Evolutionary conservation across 1,139 yeast genomes (phyloP).

Genomic region (Candida albicans): DNA sequence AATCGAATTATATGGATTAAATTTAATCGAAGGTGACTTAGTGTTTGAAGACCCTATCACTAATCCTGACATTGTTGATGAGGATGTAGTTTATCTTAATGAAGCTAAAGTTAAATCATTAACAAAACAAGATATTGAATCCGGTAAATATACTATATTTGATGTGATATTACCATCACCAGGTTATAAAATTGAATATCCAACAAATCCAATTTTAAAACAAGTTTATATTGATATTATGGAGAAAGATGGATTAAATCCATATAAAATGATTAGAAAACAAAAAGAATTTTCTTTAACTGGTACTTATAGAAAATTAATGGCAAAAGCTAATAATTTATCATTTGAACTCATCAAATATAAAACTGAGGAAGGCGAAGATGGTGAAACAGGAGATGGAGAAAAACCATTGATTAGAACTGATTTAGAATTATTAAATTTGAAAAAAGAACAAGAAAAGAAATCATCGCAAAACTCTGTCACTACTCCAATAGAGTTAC

Average conservation of each 20-base stretch:
- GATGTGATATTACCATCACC: constrained; percentile 94
- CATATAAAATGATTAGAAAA: constrained; percentile 78
- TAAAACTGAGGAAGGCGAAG: constrained; percentile 18
- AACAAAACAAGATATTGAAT: constrained; percentile 68
- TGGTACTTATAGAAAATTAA: constrained; percentile 82
- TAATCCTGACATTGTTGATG: constrained; percentile 57
- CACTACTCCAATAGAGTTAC: too few species aligned
- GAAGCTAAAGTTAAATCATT: constrained; percentile 66
- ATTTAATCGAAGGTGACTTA: constrained; percentile 80
- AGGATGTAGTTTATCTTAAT: constrained; percentile 58
- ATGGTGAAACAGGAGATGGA: constrained; percentile 56
- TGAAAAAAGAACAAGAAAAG: constrained; percentile 34
- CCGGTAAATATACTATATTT: constrained; percentile 62
- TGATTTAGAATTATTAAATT: constrained; percentile 67
- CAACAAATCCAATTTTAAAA: constrained; percentile 60
- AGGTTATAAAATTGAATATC: constrained; percentile 86
- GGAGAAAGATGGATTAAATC: constrained; percentile 82
- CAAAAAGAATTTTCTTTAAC: constrained; percentile 87
- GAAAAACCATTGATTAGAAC: constrained; percentile 76
- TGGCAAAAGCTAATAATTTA: constrained; percentile 65
- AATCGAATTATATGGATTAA: constrained; percentile 66
- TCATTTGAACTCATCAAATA: constrained; percentile 68
- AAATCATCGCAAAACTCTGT: constrained; percentile 20
- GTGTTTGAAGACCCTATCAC: constrained; percentile 56
- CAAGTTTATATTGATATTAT: constrained; percentile 70